phyloP scores from a whole-genome alignment of 2,329 filamentous ascomycete species.

The Myriosclerotinia scirpicola region DNA sequence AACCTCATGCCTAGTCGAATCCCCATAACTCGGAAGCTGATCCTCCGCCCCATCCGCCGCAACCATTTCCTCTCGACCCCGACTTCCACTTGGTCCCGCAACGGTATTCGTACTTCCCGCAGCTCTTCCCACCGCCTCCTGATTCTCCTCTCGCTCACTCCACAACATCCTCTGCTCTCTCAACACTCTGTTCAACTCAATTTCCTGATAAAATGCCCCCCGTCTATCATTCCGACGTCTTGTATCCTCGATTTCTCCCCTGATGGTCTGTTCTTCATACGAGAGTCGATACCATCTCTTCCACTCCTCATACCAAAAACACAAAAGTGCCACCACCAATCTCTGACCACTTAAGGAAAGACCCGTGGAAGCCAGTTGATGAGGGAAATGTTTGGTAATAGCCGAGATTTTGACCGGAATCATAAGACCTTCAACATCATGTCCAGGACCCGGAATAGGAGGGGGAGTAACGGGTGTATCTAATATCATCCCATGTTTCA shows the following conservation, averaged over 20 bases:
- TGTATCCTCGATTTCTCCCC: slow-evolving; percentile 27
- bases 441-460: slow-evolving; percentile 10
- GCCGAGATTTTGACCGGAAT: slow-evolving; percentile 28
- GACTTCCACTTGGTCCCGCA: background rate
- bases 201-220: background rate
- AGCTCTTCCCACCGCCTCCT: slow-evolving; percentile 15
- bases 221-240: slow-evolving; percentile 4
- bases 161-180: slow-evolving; percentile 24
- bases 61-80: background rate
- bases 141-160: slow-evolving; percentile 24
- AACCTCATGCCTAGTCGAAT: background rate
- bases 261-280: slow-evolving; percentile 26
- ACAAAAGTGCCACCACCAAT: slow-evolving; percentile 38
- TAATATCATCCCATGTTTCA: slow-evolving; percentile 27
- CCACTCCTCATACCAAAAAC: slow-evolving; percentile 39
- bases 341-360: slow-evolving; percentile 34
- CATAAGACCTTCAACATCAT: background rate
- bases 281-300: slow-evolving; percentile 32
- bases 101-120: background rate
- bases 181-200: slow-evolving; percentile 8
- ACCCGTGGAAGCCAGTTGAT: slow-evolving; percentile 29
- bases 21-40: slow-evolving; percentile 11
- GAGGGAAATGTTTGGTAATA: slow-evolving; percentile 32
- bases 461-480: slow-evolving; percentile 20
- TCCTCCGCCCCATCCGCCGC: background rate